Base-by-base conservation (phyloP, 306 rosid species). In the Begonia peltatifolia region DNA sequence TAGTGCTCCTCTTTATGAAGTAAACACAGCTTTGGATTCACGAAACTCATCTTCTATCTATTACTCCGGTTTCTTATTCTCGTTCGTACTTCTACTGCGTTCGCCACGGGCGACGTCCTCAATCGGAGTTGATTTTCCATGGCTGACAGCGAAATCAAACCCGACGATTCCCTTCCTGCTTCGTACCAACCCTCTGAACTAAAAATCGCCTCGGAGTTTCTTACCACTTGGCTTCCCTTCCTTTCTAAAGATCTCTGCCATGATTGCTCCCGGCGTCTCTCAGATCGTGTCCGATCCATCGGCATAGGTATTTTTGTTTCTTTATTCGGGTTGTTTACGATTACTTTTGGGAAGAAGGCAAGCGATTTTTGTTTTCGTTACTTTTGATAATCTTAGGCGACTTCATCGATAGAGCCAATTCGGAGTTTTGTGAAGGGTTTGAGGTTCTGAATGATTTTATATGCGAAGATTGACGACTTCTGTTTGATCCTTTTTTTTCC, bases 191-290 rank as follows among this genome's bases (percentile, higher is more conserved):
- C 93, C 0, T 75, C 87, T 5, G 99, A 92, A 22, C 76, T 81
- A 14, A 79, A 69, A 78, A 87, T 82, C 70, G 99, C 93, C 9
- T 83, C 94, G 0, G 96, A 92, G 72, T 92, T 92, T 16, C 84
- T 92, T 41, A 44, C 65, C 65, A 77, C 79, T 0, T 87, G 99
- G 96, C 89, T 81, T 49, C 88, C 99, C 8, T 92, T 92, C 46
- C 99, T 92, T 65, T 69, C 99, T 12, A 61, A 57, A 74, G 96
- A 79, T 80, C 94, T 92, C 59, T 92, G 99, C 75, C 46, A 17
- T 8, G 12, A 17, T 38, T 92, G 99, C 74, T 58, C 88, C 23
- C 63, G 47, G 56, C 47, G 36, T 41, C 94, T 92, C 68, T 53
- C 88, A 58, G 75, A 71, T 72, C 94, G 99, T 50, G 71, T 92